These are phyloP conservation scores for Vachellia pachyceras DNA, from an alignment of 306 rosid species.

Conservation along the genomic window DNA sequence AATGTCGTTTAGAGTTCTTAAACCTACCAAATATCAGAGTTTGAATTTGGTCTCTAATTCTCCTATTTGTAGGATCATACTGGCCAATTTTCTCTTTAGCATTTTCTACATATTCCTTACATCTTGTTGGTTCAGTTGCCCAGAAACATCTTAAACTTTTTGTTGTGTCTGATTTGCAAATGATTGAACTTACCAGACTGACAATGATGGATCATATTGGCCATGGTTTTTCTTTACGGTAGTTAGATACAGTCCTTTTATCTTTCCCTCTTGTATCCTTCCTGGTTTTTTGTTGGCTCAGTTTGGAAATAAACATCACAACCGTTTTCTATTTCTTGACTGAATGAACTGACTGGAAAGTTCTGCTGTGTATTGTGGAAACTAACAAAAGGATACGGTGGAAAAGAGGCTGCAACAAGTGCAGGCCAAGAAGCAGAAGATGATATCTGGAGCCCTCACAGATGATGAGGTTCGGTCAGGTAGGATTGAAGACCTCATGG, in stretches of 20 bases:
- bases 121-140: not conserved
- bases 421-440: slow-evolving; percentile 73
- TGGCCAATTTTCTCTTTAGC: not conserved
- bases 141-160: not conserved
- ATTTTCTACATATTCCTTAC: no score
- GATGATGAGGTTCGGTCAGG: slow-evolving; percentile 76
- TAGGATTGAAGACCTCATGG: slow-evolving; percentile 81
- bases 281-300: not conserved
- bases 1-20: not conserved
- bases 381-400: slow-evolving; percentile 63
- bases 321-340: not conserved
- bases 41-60: not conserved
- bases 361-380: not conserved
- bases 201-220: not conserved
- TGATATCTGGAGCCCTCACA: slow-evolving; percentile 84
- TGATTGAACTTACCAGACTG: slow-evolving; percentile 14
- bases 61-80: not conserved
- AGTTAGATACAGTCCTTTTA: not conserved
- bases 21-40: not conserved
- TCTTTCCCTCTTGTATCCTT: not conserved
- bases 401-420: slow-evolving; percentile 80
- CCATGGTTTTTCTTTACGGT: not conserved
- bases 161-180: not conserved
- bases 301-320: not conserved
- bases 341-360: slow-evolving; percentile 18